These are phyloP conservation scores for Dittrichia graveolens DNA, from an alignment of 129 eudicot species.

Conservation along the genomic window DNA sequence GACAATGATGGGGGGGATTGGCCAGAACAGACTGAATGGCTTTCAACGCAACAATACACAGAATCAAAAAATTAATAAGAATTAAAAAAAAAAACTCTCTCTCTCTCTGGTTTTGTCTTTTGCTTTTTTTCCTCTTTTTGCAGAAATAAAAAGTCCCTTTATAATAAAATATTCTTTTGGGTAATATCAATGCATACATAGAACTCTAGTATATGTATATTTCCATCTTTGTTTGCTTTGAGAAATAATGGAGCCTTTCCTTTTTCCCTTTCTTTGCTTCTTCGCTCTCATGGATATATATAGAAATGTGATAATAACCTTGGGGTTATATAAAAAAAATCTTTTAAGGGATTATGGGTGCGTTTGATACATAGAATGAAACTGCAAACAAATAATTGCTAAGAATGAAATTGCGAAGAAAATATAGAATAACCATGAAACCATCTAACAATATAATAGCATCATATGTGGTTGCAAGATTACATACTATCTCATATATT, in stretches of 20 bases:
- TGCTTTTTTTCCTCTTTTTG: conserved; percentile 29
- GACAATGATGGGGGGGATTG: conserved; percentile 69
- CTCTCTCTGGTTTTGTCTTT: conserved; percentile 34
- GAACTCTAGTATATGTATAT: conserved; percentile 30
- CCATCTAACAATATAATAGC: too few species aligned
- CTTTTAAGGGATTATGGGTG: conserved; percentile 22
- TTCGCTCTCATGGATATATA: conserved; percentile 28
- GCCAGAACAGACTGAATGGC: conserved; percentile 67
- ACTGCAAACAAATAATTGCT: too few species aligned
- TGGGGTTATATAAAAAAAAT: conserved; percentile 26
- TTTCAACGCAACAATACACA: conserved; percentile 61
- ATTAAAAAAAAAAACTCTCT: not conserved
- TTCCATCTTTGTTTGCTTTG: conserved; percentile 19
- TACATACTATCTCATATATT: too few species aligned
- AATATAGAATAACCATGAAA: too few species aligned
- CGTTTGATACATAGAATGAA: too few species aligned
- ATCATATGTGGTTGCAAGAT: too few species aligned
- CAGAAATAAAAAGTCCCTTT: conserved; percentile 45
- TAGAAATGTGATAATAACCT: conserved; percentile 43
- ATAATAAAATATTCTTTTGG: conserved; percentile 51
- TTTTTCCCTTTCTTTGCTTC: conserved; percentile 15
- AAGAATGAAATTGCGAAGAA: too few species aligned
- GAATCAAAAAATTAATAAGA: conserved; percentile 29
- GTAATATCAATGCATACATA: conserved; percentile 30
- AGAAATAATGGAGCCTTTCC: conserved; percentile 36